Evolutionary conservation across 2,329 filamentous ascomycete species (phyloP).

Genomic region (Rasamsonia emersonii): DNA sequence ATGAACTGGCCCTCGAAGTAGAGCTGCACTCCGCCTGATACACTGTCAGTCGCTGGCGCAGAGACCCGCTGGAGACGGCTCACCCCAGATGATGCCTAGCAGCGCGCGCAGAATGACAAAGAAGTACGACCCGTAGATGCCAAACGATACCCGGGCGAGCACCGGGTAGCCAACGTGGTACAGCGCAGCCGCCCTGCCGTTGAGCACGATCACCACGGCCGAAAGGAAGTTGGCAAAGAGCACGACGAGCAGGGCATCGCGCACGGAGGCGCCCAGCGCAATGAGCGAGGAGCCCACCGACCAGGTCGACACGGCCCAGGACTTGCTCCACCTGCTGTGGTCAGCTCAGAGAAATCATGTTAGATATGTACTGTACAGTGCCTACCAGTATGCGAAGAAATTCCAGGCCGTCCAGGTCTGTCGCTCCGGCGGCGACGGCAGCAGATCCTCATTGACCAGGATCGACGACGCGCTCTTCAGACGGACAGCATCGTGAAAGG

Average conservation of each 20-base stretch:
- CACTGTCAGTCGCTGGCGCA: background rate
- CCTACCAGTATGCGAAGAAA: slow-evolving; percentile 16
- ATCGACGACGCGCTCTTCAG: slow-evolving; percentile 13
- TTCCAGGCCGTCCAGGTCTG: slow-evolving; percentile 15
- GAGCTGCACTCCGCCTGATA: slow-evolving; percentile 14
- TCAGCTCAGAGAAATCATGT: background rate
- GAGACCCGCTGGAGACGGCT: background rate
- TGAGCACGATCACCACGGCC: slow-evolving; percentile 14
- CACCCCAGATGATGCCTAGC: slow-evolving; percentile 13
- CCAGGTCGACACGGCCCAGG: slow-evolving; percentile 16
- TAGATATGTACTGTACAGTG: background rate
- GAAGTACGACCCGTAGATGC: slow-evolving; percentile 13
- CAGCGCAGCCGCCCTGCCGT: slow-evolving; percentile 11
- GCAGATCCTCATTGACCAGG: slow-evolving; percentile 15
- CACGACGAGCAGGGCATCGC: slow-evolving; percentile 14
- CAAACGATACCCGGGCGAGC: slow-evolving; percentile 11
- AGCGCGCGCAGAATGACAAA: slow-evolving; percentile 13
- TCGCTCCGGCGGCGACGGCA: slow-evolving; percentile 13
- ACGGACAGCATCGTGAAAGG: slow-evolving; percentile 10
- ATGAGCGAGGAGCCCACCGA: slow-evolving; percentile 14
- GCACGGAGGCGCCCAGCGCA: slow-evolving; percentile 13
- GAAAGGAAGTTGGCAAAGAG: slow-evolving; percentile 15
- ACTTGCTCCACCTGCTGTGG: slow-evolving; percentile 14
- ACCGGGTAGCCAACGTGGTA: slow-evolving; percentile 15
- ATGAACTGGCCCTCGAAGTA: slow-evolving; percentile 17